A percentile compares a stretch with the other conserved stretches of the same genome.
phyloP scores from a whole-genome alignment of 257 asterid species.

The Knoxia roxburghii region DNA sequence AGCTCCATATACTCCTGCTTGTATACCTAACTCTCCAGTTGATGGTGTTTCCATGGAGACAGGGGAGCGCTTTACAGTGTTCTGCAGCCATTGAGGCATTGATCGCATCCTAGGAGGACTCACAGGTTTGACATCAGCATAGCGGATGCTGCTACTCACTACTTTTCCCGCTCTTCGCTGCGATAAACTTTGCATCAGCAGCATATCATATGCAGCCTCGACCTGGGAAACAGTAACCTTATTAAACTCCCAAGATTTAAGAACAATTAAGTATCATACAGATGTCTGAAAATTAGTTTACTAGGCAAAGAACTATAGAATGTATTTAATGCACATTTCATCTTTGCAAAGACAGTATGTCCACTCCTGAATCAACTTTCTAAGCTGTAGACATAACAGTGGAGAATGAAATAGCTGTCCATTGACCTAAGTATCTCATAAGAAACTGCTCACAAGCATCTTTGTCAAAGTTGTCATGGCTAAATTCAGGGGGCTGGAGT shows the following conservation, averaged over 20 bases:
- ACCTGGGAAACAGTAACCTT: slow-evolving; percentile 41
- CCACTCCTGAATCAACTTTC: no score
- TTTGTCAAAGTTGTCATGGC: background rate
- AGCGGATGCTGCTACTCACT: slow-evolving; percentile 61
- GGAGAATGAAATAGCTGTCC: no score
- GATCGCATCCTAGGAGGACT: slow-evolving; percentile 51
- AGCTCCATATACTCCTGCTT: slow-evolving; percentile 97
- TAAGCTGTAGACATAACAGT: no score
- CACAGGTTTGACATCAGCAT: slow-evolving; percentile 84
- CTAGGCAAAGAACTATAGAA: slow-evolving; percentile 3
- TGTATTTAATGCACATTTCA: no score
- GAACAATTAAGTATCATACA: background rate
- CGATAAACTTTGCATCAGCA: slow-evolving; percentile 86
- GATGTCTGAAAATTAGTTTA: background rate
- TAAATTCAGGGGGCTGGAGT: background rate
- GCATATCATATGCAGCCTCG: slow-evolving; percentile 97
- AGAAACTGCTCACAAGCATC: background rate
- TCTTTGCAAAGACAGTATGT: no score
- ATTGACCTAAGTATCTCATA: background rate
- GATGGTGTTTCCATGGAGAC: slow-evolving; percentile 76
- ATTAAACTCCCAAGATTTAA: slow-evolving; percentile 15
- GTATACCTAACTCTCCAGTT: slow-evolving; percentile 73
- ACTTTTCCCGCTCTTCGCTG: slow-evolving; percentile 91
- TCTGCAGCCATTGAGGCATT: slow-evolving; percentile 87
- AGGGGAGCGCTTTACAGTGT: slow-evolving; percentile 45